These are phyloP conservation scores for Neurospora discreta DNA, from an alignment of 495 filamentous ascomycete species.

Conservation along the genomic window DNA sequence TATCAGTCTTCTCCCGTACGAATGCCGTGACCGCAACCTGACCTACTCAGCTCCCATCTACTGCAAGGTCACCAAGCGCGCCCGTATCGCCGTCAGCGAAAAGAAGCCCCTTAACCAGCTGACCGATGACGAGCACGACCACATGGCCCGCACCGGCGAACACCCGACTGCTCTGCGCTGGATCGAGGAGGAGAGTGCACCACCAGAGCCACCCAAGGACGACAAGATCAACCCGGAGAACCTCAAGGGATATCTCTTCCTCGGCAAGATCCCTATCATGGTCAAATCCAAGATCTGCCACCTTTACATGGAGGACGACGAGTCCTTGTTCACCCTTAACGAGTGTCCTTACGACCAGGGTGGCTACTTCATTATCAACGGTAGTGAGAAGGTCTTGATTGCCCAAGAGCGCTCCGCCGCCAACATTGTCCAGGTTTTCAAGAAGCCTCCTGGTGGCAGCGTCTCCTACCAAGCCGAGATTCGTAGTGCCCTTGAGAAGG, in stretches of 20 bases:
- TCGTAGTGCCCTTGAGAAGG: slow-evolving; percentile 90
- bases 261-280: slow-evolving; percentile 96
- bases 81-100: slow-evolving; percentile 71
- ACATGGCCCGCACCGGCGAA: slow-evolving; percentile 34
- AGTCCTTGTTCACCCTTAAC: slow-evolving; percentile 72
- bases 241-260: slow-evolving; percentile 49
- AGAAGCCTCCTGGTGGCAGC: slow-evolving; percentile 78
- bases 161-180: slow-evolving; percentile 44
- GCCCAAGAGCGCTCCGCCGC: slow-evolving; percentile 95
- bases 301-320: slow-evolving; percentile 66
- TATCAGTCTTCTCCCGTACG: slow-evolving; percentile 72
- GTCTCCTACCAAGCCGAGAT: slow-evolving; percentile 93
- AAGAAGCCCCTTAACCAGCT: slow-evolving; percentile 49
- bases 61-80: slow-evolving; percentile 67
- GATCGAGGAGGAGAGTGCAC: slow-evolving; percentile 40
- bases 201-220: slow-evolving; percentile 11
- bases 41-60: slow-evolving; percentile 91
- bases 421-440: slow-evolving; percentile 98
- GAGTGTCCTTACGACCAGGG: slow-evolving; percentile 98
- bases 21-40: slow-evolving; percentile 85
- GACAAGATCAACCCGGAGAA: slow-evolving; percentile 11
- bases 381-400: slow-evolving; percentile 97
- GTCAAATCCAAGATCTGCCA: slow-evolving; percentile 90
- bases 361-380: slow-evolving; percentile 98
- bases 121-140: slow-evolving; percentile 46